Evolutionary conservation across 345 rosid genomes (phyloP).

Genomic region (Gynandropsis gynandra): DNA sequence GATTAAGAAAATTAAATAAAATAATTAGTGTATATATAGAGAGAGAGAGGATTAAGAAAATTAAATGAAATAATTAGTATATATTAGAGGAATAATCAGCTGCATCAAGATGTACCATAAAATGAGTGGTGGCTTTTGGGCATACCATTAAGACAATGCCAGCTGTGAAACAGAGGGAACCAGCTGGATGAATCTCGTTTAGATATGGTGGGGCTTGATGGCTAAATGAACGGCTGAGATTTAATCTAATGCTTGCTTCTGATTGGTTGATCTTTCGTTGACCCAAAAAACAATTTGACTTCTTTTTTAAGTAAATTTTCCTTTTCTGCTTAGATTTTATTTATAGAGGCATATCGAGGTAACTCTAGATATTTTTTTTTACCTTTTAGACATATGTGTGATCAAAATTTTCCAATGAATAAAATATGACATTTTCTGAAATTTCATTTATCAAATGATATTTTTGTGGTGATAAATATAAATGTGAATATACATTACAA

Average conservation of each 20-base stretch:
- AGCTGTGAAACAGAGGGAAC: constrained; percentile 23
- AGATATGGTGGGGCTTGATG: constrained; percentile 7
- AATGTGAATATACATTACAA: too few relatives aligned
- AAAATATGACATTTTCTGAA: too few relatives aligned
- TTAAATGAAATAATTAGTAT: background rate
- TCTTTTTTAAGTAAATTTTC: too few relatives aligned
- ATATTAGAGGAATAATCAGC: background rate
- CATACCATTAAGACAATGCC: constrained; percentile 26
- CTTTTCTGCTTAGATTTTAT: too few relatives aligned
- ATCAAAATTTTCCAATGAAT: too few relatives aligned
- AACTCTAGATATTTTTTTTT: too few relatives aligned
- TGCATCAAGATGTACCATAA: constrained; percentile 12
- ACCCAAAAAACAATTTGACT: too few relatives aligned
- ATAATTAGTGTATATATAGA: background rate
- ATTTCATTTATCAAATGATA: too few relatives aligned
- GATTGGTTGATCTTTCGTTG: too few relatives aligned
- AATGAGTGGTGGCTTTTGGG: constrained; percentile 22
- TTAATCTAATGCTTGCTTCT: constrained; percentile 14
- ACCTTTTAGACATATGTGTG: too few relatives aligned
- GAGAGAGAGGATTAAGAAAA: background rate
- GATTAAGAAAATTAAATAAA: constrained; percentile 2
- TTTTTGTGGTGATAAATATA: too few relatives aligned
- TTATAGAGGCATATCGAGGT: too few relatives aligned
- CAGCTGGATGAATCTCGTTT: constrained; percentile 27
- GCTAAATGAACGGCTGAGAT: constrained; percentile 16